Conservation (phyloP, 352 stramenopile genomes). For the Phytophthora capsici region DNA sequence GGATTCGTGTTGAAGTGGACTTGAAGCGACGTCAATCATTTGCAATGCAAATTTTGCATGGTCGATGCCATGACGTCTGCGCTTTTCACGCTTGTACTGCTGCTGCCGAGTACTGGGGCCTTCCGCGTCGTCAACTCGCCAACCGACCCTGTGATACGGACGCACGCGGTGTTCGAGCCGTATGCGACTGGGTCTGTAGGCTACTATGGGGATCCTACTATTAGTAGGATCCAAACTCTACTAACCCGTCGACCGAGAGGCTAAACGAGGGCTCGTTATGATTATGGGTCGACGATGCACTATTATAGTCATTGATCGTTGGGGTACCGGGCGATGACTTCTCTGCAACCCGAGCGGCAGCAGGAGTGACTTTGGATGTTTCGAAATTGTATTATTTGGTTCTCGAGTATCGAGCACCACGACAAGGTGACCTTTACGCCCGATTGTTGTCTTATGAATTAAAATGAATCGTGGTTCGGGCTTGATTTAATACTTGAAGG, state of each 20-base stretch:
- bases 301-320: conserved; percentile 77
- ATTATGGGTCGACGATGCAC: conserved; percentile 68
- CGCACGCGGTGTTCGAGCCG: conserved; percentile 74
- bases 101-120: conserved; percentile 6
- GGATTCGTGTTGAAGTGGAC: no score
- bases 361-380: conserved; percentile 39
- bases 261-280: conserved; percentile 90
- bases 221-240: no score
- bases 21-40: conserved; percentile 17
- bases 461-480: no score
- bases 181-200: conserved; percentile 85
- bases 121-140: conserved; percentile 54
- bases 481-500: no score
- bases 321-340: conserved; percentile 42
- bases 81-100: conserved; percentile 19
- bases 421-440: conserved; percentile 43
- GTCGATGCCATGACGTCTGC: no score
- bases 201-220: conserved; percentile 83
- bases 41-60: no score
- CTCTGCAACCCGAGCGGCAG: conserved; percentile 18
- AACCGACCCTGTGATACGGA: conserved; percentile 35
- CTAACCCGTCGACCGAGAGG: conserved; percentile 62
- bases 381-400: conserved; percentile 55
- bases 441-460: conserved; percentile 58
- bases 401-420: conserved; percentile 67